A percentile compares a stretch with the other conserved stretches of the same genome.
Conservation (phyloP, 805 yeast species). For the Suhomyces vadensis region DNA sequence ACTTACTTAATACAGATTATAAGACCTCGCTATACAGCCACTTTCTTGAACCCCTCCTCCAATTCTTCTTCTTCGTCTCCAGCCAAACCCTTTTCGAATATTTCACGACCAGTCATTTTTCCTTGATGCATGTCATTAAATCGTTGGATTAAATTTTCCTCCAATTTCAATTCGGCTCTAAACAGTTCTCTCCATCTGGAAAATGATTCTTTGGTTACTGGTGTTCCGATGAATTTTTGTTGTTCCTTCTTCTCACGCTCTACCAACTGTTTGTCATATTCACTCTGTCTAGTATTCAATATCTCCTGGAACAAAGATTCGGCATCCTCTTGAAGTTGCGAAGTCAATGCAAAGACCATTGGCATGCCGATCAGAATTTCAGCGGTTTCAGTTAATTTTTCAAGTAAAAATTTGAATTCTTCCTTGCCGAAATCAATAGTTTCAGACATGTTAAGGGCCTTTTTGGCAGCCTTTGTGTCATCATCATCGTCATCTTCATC, state of each 20-base stretch:
- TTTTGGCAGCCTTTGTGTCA: slow-evolving; percentile 26
- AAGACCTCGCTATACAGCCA: slow-evolving; percentile 13
- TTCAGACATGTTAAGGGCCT: slow-evolving; percentile 57
- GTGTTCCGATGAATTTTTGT: slow-evolving; percentile 86
- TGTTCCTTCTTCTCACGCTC: slow-evolving; percentile 81
- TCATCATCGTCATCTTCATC: slow-evolving; percentile 37
- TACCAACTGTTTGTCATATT: slow-evolving; percentile 57
- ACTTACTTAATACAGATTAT: background rate
- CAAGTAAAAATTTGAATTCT: slow-evolving; percentile 45
- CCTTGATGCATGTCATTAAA: slow-evolving; percentile 65
- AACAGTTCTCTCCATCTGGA: slow-evolving; percentile 70
- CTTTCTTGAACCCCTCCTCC: slow-evolving; percentile 10
- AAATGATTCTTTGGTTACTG: slow-evolving; percentile 79
- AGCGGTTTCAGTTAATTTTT: slow-evolving; percentile 56
- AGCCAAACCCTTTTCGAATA: slow-evolving; percentile 87
- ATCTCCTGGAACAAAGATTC: slow-evolving; percentile 67
- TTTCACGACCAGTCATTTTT: slow-evolving; percentile 81
- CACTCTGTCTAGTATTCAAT: slow-evolving; percentile 52
- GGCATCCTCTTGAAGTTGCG: slow-evolving; percentile 77
- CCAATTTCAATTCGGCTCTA: slow-evolving; percentile 71
- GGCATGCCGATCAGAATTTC: slow-evolving; percentile 87
- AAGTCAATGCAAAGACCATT: slow-evolving; percentile 77
- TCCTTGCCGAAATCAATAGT: slow-evolving; percentile 51
- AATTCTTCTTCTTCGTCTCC: slow-evolving; percentile 49
- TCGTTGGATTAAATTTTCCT: slow-evolving; percentile 54